Conservation (phyloP, 1,139 yeast genomes). For the Taphrina betulina region DNA sequence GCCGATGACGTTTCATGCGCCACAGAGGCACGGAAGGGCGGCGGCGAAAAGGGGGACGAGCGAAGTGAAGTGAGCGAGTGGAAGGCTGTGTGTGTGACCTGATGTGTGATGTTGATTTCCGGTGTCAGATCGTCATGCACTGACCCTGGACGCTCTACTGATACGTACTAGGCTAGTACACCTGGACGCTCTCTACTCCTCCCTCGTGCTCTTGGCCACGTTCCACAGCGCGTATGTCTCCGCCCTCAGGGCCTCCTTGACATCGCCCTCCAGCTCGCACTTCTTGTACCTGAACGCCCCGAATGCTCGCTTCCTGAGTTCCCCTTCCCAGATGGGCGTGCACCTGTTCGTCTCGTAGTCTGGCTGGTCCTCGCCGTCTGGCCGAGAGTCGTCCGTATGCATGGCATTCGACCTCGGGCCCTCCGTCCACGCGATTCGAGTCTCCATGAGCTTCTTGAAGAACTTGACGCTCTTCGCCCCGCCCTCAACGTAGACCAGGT, state of each 20-base stretch:
- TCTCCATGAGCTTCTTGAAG: constrained; percentile 60
- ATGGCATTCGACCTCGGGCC: constrained; percentile 43
- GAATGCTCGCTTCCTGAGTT: constrained; percentile 55
- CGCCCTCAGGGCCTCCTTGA: constrained; percentile 52
- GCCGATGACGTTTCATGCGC: no score
- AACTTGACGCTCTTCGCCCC: constrained; percentile 59
- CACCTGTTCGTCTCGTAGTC: constrained; percentile 56
- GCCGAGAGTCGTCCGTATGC: constrained; percentile 33
- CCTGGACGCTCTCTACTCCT: no score
- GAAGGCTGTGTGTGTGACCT: no score
- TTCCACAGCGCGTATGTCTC: constrained; percentile 43
- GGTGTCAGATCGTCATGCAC: no score
- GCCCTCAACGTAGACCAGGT: constrained; percentile 71
- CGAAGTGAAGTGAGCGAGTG: no score
- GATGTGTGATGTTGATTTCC: no score
- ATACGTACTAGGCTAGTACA: no score
- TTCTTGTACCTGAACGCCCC: constrained; percentile 61
- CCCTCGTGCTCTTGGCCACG: constrained; percentile 21
- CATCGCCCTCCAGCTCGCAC: constrained; percentile 56
- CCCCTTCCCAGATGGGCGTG: constrained; percentile 73
- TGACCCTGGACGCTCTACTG: no score
- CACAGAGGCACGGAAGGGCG: no score
- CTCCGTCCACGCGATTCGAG: constrained; percentile 71
- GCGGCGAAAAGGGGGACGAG: no score
- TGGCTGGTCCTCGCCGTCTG: constrained; percentile 39